A percentile compares a stretch with the other conserved stretches of the same genome.
Evolutionary conservation across 2,329 filamentous ascomycete species (phyloP).

Genomic region (Thelonectria olida): DNA sequence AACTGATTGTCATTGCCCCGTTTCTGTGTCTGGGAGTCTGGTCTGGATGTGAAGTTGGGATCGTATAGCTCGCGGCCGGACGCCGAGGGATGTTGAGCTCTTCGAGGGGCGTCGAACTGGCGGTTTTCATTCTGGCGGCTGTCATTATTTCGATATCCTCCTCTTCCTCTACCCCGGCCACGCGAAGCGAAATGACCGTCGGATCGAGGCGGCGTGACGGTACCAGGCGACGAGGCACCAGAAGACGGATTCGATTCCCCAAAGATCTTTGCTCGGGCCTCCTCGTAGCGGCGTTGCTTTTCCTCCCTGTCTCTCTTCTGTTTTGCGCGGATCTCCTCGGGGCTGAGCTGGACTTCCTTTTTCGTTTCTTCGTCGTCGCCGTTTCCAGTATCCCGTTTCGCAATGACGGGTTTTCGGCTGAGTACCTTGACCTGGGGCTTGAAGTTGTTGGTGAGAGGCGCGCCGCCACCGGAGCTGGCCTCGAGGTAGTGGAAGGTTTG

Average conservation of each 20-base stretch:
- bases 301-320: slow-evolving; percentile 85
- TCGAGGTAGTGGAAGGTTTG: slow-evolving; percentile 81
- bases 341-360: slow-evolving; percentile 70
- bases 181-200: slow-evolving; percentile 50
- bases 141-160: slow-evolving; percentile 42
- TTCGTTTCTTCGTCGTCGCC: slow-evolving; percentile 67
- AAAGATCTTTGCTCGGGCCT: slow-evolving; percentile 88
- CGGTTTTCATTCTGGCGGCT: slow-evolving; percentile 43
- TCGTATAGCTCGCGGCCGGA: slow-evolving; percentile 76
- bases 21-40: slow-evolving; percentile 60
- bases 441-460: slow-evolving; percentile 73
- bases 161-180: slow-evolving; percentile 58
- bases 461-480: slow-evolving; percentile 64
- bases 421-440: slow-evolving; percentile 87
- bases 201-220: slow-evolving; percentile 63
- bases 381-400: slow-evolving; percentile 64
- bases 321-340: slow-evolving; percentile 80
- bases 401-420: slow-evolving; percentile 79
- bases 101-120: slow-evolving; percentile 41
- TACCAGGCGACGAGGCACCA: slow-evolving; percentile 69
- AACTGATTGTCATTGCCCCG: slow-evolving; percentile 50
- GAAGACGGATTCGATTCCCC: slow-evolving; percentile 67
- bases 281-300: slow-evolving; percentile 90
- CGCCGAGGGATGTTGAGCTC: slow-evolving; percentile 38
- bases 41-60: slow-evolving; percentile 74